These are phyloP conservation scores for Cenchrus fungigraminus DNA, from an alignment of 176 grass and related monocot genomes.

Conservation along the genomic window DNA sequence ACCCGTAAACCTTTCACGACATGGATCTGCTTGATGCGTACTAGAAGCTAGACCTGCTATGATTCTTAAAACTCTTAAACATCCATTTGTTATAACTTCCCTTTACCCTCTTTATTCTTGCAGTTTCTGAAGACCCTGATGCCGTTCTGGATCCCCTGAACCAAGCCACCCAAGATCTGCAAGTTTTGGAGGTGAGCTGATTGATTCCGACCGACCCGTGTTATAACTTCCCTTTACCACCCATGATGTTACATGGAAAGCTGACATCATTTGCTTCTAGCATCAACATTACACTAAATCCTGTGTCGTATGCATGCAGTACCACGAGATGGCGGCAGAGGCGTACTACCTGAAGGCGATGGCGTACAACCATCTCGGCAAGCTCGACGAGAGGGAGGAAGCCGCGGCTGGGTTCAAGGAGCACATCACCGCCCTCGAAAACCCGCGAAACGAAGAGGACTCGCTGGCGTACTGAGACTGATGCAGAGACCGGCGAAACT, in stretches of 20 bases:
- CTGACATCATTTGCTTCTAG: background rate
- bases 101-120: background rate
- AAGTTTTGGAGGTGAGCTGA: slow-evolving; percentile 82
- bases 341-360: slow-evolving; percentile 83
- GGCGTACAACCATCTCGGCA: slow-evolving; percentile 62
- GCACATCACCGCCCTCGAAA: slow-evolving; percentile 62
- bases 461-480: slow-evolving; percentile 34
- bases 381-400: slow-evolving; percentile 71
- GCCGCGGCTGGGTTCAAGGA: slow-evolving; percentile 70
- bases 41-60: background rate
- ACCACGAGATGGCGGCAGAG: slow-evolving; percentile 88
- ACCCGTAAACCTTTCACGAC: background rate
- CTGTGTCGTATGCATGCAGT: slow-evolving; percentile 39
- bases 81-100: background rate
- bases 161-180: slow-evolving; percentile 79
- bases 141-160: slow-evolving; percentile 78
- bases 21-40: background rate
- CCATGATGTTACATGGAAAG: background rate
- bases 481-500: background rate
- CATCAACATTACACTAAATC: background rate
- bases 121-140: slow-evolving; percentile 69
- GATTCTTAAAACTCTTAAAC: background rate
- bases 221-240: background rate
- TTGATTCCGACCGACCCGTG: background rate
- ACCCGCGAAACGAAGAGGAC: slow-evolving; percentile 57